Evolutionary conservation across 257 asterid species (phyloP).

Genomic region (Nyctanthes arbortristis): DNA sequence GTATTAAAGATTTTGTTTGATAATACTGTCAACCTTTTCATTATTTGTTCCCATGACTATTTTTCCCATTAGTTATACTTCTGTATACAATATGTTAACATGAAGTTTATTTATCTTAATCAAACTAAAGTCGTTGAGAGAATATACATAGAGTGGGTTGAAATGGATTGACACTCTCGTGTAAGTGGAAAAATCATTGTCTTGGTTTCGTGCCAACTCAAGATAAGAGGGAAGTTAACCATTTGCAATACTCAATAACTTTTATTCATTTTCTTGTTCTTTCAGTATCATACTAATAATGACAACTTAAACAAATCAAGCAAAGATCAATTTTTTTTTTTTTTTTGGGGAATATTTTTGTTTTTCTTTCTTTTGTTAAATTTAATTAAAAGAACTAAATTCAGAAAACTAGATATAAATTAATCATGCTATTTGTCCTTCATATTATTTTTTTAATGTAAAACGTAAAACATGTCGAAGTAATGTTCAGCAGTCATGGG

Average conservation of each 20-base stretch:
- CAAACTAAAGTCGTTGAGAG: not conserved
- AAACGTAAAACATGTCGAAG: not conserved
- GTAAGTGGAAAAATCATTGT: constrained; percentile 3
- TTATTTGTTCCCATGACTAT: too few relatives aligned
- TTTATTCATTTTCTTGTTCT: constrained; percentile 26
- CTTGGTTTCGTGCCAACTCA: constrained; percentile 29
- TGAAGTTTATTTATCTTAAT: not conserved
- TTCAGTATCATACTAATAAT: constrained; percentile 23
- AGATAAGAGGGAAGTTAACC: constrained; percentile 38
- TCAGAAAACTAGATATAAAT: too few relatives aligned
- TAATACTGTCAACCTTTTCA: too few relatives aligned
- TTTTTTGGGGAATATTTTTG: not conserved
- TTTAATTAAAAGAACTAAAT: not conserved
- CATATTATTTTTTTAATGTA: not conserved
- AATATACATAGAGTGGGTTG: not conserved
- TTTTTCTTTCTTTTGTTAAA: not conserved
- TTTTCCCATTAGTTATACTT: not conserved
- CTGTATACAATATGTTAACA: not conserved
- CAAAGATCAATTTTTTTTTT: too few relatives aligned
- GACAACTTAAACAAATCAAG: constrained; percentile 18
- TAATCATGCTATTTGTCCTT: not conserved
- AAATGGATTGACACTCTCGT: constrained; percentile 11
- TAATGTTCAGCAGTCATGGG: not conserved
- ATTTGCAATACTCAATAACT: constrained; percentile 12
- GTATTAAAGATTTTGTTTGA: not conserved